Evolutionary conservation across 805 yeast species (phyloP).

Genomic region (Metschnikowia arizonensis): DNA sequence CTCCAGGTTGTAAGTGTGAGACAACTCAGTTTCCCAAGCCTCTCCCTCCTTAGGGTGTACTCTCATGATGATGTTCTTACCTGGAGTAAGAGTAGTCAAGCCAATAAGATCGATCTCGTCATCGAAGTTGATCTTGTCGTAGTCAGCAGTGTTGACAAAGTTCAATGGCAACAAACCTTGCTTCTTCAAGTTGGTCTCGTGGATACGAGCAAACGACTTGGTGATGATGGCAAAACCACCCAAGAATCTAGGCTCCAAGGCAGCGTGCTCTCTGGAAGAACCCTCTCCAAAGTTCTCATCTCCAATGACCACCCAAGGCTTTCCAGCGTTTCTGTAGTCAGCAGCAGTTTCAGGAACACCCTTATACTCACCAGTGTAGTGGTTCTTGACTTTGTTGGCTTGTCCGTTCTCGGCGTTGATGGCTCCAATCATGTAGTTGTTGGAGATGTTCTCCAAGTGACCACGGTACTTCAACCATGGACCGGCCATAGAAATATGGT

Average conservation of each 20-base stretch:
- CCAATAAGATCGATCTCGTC: slow-evolving; percentile 89
- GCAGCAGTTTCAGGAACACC: slow-evolving; percentile 98
- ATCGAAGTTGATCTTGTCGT: slow-evolving; percentile 87
- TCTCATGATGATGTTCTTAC: slow-evolving; percentile 80
- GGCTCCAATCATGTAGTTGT: slow-evolving; percentile 99
- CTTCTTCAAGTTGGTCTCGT: slow-evolving; percentile 99
- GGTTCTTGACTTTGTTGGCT: slow-evolving; percentile 88
- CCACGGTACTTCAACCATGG: slow-evolving; percentile 99
- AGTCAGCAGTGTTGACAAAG: slow-evolving; percentile 83
- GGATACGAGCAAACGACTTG: slow-evolving; percentile 97
- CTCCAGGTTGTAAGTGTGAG: slow-evolving; percentile 94
- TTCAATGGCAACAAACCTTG: slow-evolving; percentile 98
- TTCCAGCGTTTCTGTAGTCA: slow-evolving; percentile 89
- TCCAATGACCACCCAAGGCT: slow-evolving; percentile 96
- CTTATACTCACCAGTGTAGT: slow-evolving; percentile 83
- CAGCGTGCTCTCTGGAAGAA: slow-evolving; percentile 99
- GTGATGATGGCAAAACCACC: slow-evolving; percentile 98
- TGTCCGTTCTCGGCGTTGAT: slow-evolving; percentile 93
- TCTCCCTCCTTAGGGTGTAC: slow-evolving; percentile 68
- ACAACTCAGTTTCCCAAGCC: slow-evolving; percentile 85
- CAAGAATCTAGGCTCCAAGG: slow-evolving; percentile 97
- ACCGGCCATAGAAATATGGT: slow-evolving; percentile 99
- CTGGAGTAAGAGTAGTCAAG: slow-evolving; percentile 83
- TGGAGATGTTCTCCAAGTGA: slow-evolving; percentile 96
- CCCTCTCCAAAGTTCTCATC: slow-evolving; percentile 99